Conservation (phyloP, 495 filamentous ascomycete species). For the Penicillium canariense region DNA sequence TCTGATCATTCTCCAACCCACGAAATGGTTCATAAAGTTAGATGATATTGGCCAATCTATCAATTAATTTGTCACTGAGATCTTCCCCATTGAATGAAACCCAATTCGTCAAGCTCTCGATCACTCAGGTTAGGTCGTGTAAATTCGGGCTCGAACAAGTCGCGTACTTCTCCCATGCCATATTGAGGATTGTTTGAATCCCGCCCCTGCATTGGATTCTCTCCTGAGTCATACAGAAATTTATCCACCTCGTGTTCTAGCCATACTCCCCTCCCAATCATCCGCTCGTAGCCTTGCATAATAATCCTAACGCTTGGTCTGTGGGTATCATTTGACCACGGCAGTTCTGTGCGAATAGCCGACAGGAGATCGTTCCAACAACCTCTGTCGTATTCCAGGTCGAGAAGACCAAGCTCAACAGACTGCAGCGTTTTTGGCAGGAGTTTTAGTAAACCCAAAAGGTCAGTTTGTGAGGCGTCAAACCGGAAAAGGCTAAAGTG, state of each 20-base stretch:
- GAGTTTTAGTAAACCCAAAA: constrained; percentile 4
- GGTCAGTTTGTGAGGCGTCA: constrained; percentile 2
- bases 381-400: not conserved
- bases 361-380: constrained; percentile 3
- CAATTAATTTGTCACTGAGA: not conserved
- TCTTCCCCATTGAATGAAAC: not conserved
- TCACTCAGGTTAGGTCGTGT: not conserved
- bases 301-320: not conserved
- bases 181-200: not conserved
- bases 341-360: constrained; percentile 5
- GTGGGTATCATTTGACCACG: not conserved
- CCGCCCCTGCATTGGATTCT: not conserved
- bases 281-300: not conserved
- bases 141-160: not conserved
- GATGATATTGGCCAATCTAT: not conserved
- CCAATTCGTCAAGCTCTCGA: not conserved
- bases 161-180: not conserved
- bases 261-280: not conserved
- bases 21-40: too few relatives aligned
- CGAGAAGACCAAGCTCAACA: constrained; percentile 8
- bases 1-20: too few relatives aligned
- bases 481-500: constrained; percentile 10
- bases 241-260: not conserved
- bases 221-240: not conserved
- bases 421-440: constrained; percentile 7